Percentiles rank a stretch among this genome's conserved stretches.
phyloP scores from a whole-genome alignment of 768 basidiomycete genomes.

The Tephrocybe sp. region DNA sequence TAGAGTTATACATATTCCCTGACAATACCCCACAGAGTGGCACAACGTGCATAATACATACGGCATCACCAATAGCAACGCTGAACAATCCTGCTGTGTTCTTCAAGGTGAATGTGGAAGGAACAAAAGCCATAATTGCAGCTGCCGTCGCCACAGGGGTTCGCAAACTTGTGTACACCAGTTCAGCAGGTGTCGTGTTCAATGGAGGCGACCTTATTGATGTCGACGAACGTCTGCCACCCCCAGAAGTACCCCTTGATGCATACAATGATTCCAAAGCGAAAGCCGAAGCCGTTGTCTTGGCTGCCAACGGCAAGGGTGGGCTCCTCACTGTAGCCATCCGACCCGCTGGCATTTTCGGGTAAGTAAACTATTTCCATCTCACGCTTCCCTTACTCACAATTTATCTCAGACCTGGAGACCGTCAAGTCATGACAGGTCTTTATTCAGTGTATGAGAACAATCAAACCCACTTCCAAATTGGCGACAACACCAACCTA shows the following conservation, averaged over 20 bases:
- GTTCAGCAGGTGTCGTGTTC: slow-evolving; percentile 89
- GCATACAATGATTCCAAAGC: slow-evolving; percentile 96
- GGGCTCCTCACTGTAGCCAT: slow-evolving; percentile 88
- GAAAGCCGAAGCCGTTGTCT: slow-evolving; percentile 78
- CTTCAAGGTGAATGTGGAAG: slow-evolving; percentile 93
- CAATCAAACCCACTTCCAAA: slow-evolving; percentile 88
- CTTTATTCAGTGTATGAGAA: slow-evolving; percentile 76
- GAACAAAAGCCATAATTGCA: slow-evolving; percentile 82
- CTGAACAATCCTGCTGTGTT: slow-evolving; percentile 69
- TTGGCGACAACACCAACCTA: slow-evolving; percentile 91
- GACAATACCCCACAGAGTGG: slow-evolving; percentile 51
- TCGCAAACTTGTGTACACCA: slow-evolving; percentile 90
- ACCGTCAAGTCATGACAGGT: slow-evolving; percentile 83
- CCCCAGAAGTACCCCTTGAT: slow-evolving; percentile 76
- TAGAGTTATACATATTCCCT: slow-evolving; percentile 1
- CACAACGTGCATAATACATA: slow-evolving; percentile 92
- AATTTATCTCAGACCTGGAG: slow-evolving; percentile 68
- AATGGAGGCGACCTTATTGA: slow-evolving; percentile 79
- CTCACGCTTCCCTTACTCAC: slow-evolving; percentile 1
- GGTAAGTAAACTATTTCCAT: slow-evolving; percentile 47
- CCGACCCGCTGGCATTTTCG: slow-evolving; percentile 94
- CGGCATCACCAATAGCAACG: slow-evolving; percentile 79
- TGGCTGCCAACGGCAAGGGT: slow-evolving; percentile 83
- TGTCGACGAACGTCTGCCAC: slow-evolving; percentile 83
- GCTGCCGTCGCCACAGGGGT: slow-evolving; percentile 75